phyloP scores from a whole-genome alignment of 176 grass and related monocot species.

The Musa acuminata region DNA sequence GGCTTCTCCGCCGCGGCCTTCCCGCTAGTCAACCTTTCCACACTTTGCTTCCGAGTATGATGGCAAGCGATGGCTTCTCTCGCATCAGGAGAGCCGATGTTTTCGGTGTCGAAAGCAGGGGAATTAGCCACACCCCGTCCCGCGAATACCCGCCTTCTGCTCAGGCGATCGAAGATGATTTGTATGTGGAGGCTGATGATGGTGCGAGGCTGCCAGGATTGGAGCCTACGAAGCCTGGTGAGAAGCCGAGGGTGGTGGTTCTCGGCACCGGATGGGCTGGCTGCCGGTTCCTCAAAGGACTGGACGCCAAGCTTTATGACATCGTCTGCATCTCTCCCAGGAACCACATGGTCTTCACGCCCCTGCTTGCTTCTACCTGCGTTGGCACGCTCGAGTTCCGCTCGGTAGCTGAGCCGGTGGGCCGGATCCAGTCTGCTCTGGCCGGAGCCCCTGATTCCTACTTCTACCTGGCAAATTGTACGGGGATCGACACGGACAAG shows the following conservation, averaged over 20 bases:
- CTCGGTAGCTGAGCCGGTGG: conserved; percentile 75
- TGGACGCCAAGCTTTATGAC: conserved; percentile 63
- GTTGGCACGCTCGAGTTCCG: conserved; percentile 88
- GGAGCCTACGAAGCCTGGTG: conserved; percentile 29
- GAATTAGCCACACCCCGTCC: conserved; percentile 31
- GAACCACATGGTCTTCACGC: conserved; percentile 98
- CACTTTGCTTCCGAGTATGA: conserved; percentile 14
- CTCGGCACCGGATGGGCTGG: conserved; percentile 84
- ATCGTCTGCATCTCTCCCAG: conserved; percentile 85
- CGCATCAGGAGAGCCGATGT: conserved; percentile 23
- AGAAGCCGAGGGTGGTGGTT: conserved; percentile 78
- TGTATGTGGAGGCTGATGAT: conserved; percentile 17
- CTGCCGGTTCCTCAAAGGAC: conserved; percentile 74
- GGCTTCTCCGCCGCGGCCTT: background rate
- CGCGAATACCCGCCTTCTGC: conserved; percentile 12
- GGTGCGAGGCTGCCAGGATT: conserved; percentile 24
- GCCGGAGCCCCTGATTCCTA: conserved; percentile 43
- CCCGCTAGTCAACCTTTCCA: background rate
- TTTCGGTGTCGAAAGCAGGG: conserved; percentile 17
- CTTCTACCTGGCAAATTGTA: conserved; percentile 76
- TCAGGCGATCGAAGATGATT: conserved; percentile 10
- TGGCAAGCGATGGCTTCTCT: background rate
- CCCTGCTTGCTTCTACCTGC: conserved; percentile 86
- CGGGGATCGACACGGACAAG: conserved; percentile 39
- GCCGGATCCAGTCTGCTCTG: conserved; percentile 70